These are phyloP conservation scores for Arabis hirsuta DNA, from an alignment of 345 rosid genomes.

Conservation along the genomic window DNA sequence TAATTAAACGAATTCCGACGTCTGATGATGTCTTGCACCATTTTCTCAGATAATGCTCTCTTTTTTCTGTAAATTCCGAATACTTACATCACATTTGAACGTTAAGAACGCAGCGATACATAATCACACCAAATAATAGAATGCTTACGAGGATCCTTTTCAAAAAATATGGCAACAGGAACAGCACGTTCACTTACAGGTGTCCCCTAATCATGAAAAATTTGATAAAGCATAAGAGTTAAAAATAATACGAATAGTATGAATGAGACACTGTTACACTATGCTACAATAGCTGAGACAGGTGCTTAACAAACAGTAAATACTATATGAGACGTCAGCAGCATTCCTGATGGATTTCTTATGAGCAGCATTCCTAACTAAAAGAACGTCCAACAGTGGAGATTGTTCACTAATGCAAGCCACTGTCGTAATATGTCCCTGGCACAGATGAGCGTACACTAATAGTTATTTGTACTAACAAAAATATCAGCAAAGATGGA, in stretches of 20 bases:
- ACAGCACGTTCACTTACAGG: constrained; percentile 99
- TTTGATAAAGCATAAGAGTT: constrained; percentile 26
- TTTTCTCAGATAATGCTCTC: constrained; percentile 72
- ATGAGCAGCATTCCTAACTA: constrained; percentile 25
- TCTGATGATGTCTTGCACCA: constrained; percentile 85
- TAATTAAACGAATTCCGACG: constrained; percentile 73
- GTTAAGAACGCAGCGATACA: constrained; percentile 28
- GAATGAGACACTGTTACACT: constrained; percentile 1
- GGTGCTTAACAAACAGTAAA: constrained; percentile 1
- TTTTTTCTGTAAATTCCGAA: constrained; percentile 61
- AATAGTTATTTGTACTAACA: constrained; percentile 21
- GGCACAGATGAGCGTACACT: not conserved
- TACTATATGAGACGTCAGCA: constrained; percentile 12
- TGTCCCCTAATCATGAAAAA: constrained; percentile 67
- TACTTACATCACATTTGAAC: constrained; percentile 29
- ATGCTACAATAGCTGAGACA: constrained; percentile 15
- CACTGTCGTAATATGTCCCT: not conserved
- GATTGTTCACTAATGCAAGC: constrained; percentile 2
- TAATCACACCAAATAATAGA: constrained; percentile 31
- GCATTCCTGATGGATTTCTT: constrained; percentile 9
- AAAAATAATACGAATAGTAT: constrained; percentile 24
- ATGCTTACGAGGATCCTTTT: constrained; percentile 71
- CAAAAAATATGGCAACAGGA: constrained; percentile 91
- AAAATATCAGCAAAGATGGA: constrained; percentile 7
- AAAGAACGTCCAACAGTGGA: constrained; percentile 1